These are phyloP conservation scores for Phytophthora cryptogea DNA, from an alignment of 352 stramenopile species.

Conservation along the genomic window DNA sequence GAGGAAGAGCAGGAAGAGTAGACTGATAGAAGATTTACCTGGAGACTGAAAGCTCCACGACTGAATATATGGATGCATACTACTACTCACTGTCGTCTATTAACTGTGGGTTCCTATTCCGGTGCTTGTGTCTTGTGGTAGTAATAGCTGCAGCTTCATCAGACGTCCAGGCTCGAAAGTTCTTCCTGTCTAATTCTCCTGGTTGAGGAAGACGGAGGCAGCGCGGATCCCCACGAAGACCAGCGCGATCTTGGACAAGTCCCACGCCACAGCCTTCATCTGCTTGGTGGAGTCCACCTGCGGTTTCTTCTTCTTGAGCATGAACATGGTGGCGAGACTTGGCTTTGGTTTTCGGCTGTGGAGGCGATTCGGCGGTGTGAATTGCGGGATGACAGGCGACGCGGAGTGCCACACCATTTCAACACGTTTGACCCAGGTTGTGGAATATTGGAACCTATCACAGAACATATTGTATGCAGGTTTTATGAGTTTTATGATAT, in stretches of 20 bases:
- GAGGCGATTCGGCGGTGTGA: neutral
- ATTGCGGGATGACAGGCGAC: conserved; percentile 26
- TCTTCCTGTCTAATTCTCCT: conserved; percentile 45
- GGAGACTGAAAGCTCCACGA: conserved; percentile 18
- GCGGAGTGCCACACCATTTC: conserved; percentile 8
- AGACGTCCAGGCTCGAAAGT: conserved; percentile 3
- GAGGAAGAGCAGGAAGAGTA: conserved; percentile 63
- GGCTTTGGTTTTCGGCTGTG: neutral
- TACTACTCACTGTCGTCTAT: conserved; percentile 10
- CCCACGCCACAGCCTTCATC: conserved; percentile 75
- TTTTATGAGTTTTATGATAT: no score
- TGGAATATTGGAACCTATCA: neutral
- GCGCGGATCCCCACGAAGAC: conserved; percentile 78
- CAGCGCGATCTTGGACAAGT: conserved; percentile 75
- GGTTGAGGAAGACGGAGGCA: conserved; percentile 73
- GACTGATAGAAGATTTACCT: conserved; percentile 36
- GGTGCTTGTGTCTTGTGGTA: conserved; percentile 2
- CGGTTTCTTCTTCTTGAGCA: conserved; percentile 90
- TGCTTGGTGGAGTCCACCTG: conserved; percentile 80
- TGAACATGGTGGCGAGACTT: conserved; percentile 56
- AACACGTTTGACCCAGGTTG: neutral
- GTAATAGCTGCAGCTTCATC: conserved; percentile 6
- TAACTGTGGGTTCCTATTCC: neutral
- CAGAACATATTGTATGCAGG: no score
- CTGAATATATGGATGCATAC: conserved; percentile 41